Evolutionary conservation across 495 filamentous ascomycete genomes (phyloP), one percentile per base, ranked within the genome.

Genomic region (Neurospora tetraspora): DNA sequence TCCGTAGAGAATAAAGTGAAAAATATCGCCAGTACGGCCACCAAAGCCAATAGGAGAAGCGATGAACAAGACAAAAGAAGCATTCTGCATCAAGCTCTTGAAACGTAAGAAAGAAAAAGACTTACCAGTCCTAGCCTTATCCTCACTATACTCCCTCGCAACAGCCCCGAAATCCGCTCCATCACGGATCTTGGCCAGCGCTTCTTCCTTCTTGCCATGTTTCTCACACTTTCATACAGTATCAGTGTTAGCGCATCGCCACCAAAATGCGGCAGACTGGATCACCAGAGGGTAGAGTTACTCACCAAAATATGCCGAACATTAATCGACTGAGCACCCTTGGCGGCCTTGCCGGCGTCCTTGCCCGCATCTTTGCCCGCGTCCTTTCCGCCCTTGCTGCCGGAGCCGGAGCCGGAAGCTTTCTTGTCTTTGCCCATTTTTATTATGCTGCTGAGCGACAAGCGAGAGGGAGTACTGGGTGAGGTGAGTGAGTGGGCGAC

Each of bases 121-220:
- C 69, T 78, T 83, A 93, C 92, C 94, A 80, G 90, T 87, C 75
- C 91, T 84, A 7, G 94, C 93, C 81, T 98, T 97, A 79, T 97
- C 94, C 81, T 97, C 94, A 0, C 91, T 94, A 75, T 91, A 94
- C 78, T 94, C 90, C 73, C 88, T 85, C 8, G 94, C 94, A 5
- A 97, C 93, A n/a, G 92, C 91, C 75, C 96, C 92, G 76, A 98
- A 98, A 76, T 93, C 94, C 36, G 85, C 86, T 9, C 94, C 94
- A 38, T 89, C 89, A 65, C 86, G 86, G 20, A 97, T 83, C 82
- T 96, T 93, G 71, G 89, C 87, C 7, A 97, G 80, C 0, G 94
- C 94, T 80, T 96, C 92, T 83, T 97, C 93, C 79, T 94, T 96
- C 82, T 92, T 94, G 53, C 87, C 84, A 81, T 94, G 89, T 81